A percentile compares a stretch with the other conserved stretches of the same genome.
Evolutionary conservation across 352 stramenopile genomes (phyloP).

Genomic region (Pythium brachiatum): DNA sequence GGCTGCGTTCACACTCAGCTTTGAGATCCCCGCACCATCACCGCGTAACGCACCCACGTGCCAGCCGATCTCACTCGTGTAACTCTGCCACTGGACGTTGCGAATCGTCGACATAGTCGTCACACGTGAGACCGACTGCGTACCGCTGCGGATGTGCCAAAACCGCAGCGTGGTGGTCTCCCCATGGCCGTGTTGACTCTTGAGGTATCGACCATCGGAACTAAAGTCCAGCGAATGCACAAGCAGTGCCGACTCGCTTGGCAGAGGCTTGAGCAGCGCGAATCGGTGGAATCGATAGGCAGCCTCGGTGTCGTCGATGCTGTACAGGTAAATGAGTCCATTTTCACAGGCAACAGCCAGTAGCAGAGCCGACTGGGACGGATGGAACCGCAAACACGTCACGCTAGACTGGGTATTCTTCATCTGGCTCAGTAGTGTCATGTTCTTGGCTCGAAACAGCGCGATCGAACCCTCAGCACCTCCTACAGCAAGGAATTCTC

Average conservation of each 20-base stretch:
- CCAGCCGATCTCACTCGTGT: constrained; percentile 44
- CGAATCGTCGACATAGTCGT: constrained; percentile 37
- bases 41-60: constrained; percentile 30
- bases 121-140: constrained; percentile 50
- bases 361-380: constrained; percentile 28
- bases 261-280: constrained; percentile 50
- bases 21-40: neutral
- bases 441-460: constrained; percentile 28
- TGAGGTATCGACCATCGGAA: constrained; percentile 51
- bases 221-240: constrained; percentile 63
- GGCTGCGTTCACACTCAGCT: constrained; percentile 12
- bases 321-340: constrained; percentile 73
- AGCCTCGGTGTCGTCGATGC: constrained; percentile 29
- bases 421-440: constrained; percentile 44
- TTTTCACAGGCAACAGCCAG: constrained; percentile 59
- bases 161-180: constrained; percentile 31
- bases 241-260: constrained; percentile 19
- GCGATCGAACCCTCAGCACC: constrained; percentile 57
- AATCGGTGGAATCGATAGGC: constrained; percentile 40
- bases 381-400: constrained; percentile 45
- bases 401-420: constrained; percentile 58
- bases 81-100: constrained; percentile 55
- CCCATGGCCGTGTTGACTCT: constrained; percentile 41
- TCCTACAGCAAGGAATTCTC: constrained; percentile 53
- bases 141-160: constrained; percentile 48